Base-by-base conservation (phyloP, 306 rosid species). In the Glycine latifolia region DNA sequence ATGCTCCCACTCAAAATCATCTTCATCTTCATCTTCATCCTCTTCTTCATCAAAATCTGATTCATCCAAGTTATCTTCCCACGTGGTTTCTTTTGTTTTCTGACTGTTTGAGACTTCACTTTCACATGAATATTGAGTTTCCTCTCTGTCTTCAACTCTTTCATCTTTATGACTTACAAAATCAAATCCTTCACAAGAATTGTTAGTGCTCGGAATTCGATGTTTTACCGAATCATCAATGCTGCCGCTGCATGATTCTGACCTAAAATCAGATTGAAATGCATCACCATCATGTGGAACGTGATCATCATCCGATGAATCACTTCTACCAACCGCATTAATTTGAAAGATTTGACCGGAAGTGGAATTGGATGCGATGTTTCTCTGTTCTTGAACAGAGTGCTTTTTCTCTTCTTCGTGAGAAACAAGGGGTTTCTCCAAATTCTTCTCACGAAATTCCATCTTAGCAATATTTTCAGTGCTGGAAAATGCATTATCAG, bases 1-100 rank as follows among this genome's bases (percentile, higher is more conserved):
- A 10, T 90, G 83, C 46, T 93, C 92, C 86, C 90, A 85, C 4
- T 60, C 75, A 26, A 62, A 79, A 26, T 83, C 93, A 12, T 47
- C 74, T 3, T 86, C 90, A 37, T 47, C 74, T 3, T 86, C 90
- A 37, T 79, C 93, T 2, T 46, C 75, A 14, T 79, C 92, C 3
- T 39, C 71, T 12, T 76, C 56, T 13, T 83, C 85, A 4, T 79
- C 87, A 71, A 9, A 73, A 39, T 78, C 75, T 3, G n/a, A 53
- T 17, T 61, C 79, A 53, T 59, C 48, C 14, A 60, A 68, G 8
- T 61, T 63, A 13, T 81, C 78, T 81, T 59, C 75, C 47, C 55
- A 59, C 20, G 3, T 66, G 6, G 16, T 73, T 6, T 43, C 47
- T 43, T 43, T 43, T 6, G 47, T 43, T 6, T 43, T 6, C 47